Conservation (phyloP, 1,139 yeast species). For the Yamadazyma aaseri region DNA sequence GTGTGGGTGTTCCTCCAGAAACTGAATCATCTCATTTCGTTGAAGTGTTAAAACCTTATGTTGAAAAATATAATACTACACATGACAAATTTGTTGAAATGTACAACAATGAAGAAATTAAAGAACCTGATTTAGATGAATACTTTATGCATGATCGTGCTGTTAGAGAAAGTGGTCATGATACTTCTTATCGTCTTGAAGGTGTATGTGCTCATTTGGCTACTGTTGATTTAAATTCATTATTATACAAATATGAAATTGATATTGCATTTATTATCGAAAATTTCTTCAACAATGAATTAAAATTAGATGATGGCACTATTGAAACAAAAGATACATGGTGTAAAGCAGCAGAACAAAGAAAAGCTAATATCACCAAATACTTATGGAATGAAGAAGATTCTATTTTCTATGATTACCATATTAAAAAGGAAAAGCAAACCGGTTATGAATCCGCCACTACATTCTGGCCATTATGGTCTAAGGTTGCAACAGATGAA, state of each 20-base stretch:
- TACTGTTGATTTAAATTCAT: constrained; percentile 83
- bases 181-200: constrained; percentile 86
- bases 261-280: constrained; percentile 75
- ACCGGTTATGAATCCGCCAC: constrained; percentile 84
- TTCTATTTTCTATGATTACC: constrained; percentile 83
- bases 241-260: constrained; percentile 84
- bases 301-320: constrained; percentile 28
- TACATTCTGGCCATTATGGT: constrained; percentile 91
- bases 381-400: constrained; percentile 84
- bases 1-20: constrained; percentile 92
- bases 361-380: constrained; percentile 60
- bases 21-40: constrained; percentile 90
- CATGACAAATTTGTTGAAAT: constrained; percentile 68
- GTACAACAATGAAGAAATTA: constrained; percentile 65
- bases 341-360: constrained; percentile 52
- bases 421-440: constrained; percentile 56
- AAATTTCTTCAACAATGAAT: constrained; percentile 52
- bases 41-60: constrained; percentile 67
- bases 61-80: constrained; percentile 57
- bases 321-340: constrained; percentile 57
- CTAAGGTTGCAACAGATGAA: constrained; percentile 66
- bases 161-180: constrained; percentile 96
- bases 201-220: constrained; percentile 88
- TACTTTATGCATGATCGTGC: constrained; percentile 93
- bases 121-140: constrained; percentile 80